Evolutionary conservation across 768 basidiomycete genomes (phyloP), one percentile per base, ranked within the genome.

Genomic region (Strobilomyces echinocephalus): DNA sequence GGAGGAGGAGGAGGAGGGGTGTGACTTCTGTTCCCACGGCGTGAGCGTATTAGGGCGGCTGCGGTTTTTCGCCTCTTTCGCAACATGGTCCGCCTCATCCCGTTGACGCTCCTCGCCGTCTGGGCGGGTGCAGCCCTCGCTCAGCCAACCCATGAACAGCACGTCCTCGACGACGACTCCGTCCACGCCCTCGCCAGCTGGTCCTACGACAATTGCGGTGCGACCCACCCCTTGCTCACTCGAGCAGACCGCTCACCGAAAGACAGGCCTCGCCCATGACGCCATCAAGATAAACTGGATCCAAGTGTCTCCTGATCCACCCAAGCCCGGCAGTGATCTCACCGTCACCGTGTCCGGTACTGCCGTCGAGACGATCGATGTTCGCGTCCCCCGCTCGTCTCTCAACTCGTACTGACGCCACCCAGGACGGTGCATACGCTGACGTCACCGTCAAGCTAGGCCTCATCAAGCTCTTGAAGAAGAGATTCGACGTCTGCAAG

Each of bases 391-490:
- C 49, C 14, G n/a, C 52, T 36, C 48, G 35, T 12, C 44, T 49
- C 11, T 41, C 33, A 18, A 21, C 38, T 40, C 53, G 26, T 54
- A 30, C 50, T 62, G 18, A 72, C 35, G 26, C 12, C 3, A n/a
- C 49, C 24, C 6, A 97, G 95, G 86, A 94, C 5, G 97, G 97
- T 6, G 89, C 95, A 36, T 89, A 82, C 62, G 95, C 88, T 8
- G 84, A 95, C 60, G 93, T 99, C 5, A 72, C 73, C 1, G 95
- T 99, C 52, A 98, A 97, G 70, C 77, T 98, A n/a, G 97, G 97
- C 24, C 73, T 91, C 28, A 81, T 99, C 65, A 97, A 91, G 74
- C 68, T 98, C n/a, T 73, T 98, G 31, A 70, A 76, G 42, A 97
- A 91, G 74, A 65, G 60, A 16, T 95, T 97, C 60, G 91, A 97